Evolutionary conservation across 352 stramenopile genomes (phyloP).

Genomic region (Salisapilia sapeloensis): DNA sequence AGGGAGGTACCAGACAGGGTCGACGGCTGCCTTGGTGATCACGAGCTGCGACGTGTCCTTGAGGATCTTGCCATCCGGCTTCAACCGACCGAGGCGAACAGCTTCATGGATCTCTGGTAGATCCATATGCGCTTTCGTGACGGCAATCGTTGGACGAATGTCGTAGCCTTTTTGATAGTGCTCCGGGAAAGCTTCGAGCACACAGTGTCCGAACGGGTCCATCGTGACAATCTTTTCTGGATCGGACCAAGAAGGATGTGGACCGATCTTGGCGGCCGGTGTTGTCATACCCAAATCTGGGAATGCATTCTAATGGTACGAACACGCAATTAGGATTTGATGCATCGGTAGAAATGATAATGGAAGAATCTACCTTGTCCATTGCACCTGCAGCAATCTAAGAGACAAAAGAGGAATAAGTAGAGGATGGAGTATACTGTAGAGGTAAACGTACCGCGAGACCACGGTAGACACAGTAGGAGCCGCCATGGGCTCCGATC

Average conservation of each 20-base stretch:
- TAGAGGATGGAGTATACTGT: background rate
- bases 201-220: constrained; percentile 62
- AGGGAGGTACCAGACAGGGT: constrained; percentile 98
- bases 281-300: constrained; percentile 85
- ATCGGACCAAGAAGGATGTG: constrained; percentile 90
- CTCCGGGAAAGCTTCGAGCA: constrained; percentile 79
- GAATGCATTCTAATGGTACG: constrained; percentile 15
- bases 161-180: constrained; percentile 97
- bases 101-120: constrained; percentile 97
- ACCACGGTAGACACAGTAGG: constrained; percentile 97
- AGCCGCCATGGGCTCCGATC: constrained; percentile 95
- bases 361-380: constrained; percentile 26
- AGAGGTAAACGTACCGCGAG: constrained; percentile 61
- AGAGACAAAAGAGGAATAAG: background rate
- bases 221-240: constrained; percentile 87
- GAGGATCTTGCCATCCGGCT: constrained; percentile 93
- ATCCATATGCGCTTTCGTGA: constrained; percentile 96
- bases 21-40: constrained; percentile 95
- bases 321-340: constrained; percentile 1
- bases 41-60: constrained; percentile 82
- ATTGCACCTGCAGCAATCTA: constrained; percentile 57
- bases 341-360: background rate
- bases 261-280: constrained; percentile 94
- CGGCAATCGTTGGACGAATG: constrained; percentile 95
- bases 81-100: constrained; percentile 83